phyloP scores from a whole-genome alignment of 2,329 filamentous ascomycete genomes.

The Fusarium dlaminii region DNA sequence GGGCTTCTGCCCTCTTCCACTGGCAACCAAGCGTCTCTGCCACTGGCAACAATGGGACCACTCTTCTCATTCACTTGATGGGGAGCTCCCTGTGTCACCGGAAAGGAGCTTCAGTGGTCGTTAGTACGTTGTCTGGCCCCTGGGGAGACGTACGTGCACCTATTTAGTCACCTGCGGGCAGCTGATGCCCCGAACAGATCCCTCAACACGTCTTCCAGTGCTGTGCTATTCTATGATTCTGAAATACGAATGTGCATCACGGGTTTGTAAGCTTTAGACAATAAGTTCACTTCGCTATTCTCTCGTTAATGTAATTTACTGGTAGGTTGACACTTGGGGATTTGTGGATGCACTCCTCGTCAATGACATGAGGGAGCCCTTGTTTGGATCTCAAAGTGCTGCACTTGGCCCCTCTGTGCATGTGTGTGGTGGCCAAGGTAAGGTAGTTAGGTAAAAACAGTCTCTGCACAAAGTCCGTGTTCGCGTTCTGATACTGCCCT shows the following conservation, averaged over 20 bases:
- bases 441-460: background rate
- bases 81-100: background rate
- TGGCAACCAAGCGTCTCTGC: too few relatives aligned
- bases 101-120: background rate
- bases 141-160: background rate
- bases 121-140: background rate
- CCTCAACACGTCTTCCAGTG: fast-evolving
- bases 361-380: background rate
- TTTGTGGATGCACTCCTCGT: background rate
- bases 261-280: background rate
- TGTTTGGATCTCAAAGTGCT: background rate
- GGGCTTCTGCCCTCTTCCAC: background rate
- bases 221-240: fast-evolving
- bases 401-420: fast-evolving
- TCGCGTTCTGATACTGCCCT: background rate
- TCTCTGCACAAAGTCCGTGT: background rate
- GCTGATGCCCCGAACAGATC: background rate
- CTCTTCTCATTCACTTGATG: too few relatives aligned
- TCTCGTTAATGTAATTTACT: background rate
- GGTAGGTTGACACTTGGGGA: background rate
- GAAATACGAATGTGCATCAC: fast-evolving
- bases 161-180: background rate
- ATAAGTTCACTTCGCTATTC: background rate
- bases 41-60: background rate
- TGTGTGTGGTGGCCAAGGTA: too few relatives aligned